Evolutionary conservation across 2,329 filamentous ascomycete genomes (phyloP), one percentile per base, ranked within the genome.

Genomic region (Xylaria sp.): DNA sequence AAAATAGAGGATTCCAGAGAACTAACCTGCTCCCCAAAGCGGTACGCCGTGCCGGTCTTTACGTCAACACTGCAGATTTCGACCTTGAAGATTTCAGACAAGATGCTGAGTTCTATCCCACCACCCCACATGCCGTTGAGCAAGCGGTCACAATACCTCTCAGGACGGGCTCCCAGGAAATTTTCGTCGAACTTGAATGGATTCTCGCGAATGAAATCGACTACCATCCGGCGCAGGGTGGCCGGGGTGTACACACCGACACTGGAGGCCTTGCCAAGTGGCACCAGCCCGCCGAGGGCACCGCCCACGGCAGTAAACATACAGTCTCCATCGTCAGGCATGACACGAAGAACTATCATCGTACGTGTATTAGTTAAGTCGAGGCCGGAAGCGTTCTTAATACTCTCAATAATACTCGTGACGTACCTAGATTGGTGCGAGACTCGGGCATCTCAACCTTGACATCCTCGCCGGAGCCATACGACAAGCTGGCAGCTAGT

Each of bases 281-380:
- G 60, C 15, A 50, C 40, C 19, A 79, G 76, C 25, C 79, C 84
- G 51, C 92, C 86, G n/a, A 96, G 83, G 2, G 91, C 91, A 57
- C 89, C 90, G 15, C 92, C 91, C 49, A 98, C 88, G 0, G 94
- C 94, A 28, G 93, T 91, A 77, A 97, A 98, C 72, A 98, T 88
- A 78, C 94, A 98, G 61, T 89, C 92, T 77, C 97, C 97, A 77
- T 98, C 94, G 73, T 97, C 94, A 4, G 94, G 92, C 94, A 98
- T 97, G 53, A 98, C 92, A 14, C 94, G 89, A 17, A 97, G 84
- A 8, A 96, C 90, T 87, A 45, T 5, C 23, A 19, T 35, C 11
- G 33, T 19, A 5, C 28, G 6, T 19, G 17, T 50, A 28, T 63
- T 65, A 50, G 66, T 25, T 12, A 9, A 43, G n/a, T n/a, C n/a